phyloP scores from a whole-genome alignment of 2,329 filamentous ascomycete species.

The Cucurbitaria berberidis region DNA sequence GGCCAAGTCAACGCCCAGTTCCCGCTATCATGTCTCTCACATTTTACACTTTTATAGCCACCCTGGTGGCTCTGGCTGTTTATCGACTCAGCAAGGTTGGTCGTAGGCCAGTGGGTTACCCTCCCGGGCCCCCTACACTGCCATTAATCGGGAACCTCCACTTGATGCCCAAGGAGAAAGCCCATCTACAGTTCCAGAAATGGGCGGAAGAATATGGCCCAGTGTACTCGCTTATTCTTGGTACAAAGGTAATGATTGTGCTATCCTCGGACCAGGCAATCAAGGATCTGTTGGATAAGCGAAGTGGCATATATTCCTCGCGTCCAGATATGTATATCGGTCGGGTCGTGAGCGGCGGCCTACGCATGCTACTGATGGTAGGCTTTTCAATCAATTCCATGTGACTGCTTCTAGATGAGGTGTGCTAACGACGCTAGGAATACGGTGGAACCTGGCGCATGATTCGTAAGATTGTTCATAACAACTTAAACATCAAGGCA shows the following conservation, averaged over 20 bases:
- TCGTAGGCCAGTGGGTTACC: slow-evolving; percentile 47
- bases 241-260: slow-evolving; percentile 56
- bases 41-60: background rate
- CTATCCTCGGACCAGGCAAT: slow-evolving; percentile 55
- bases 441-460: slow-evolving; percentile 24
- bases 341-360: slow-evolving; percentile 11
- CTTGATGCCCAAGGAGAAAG: slow-evolving; percentile 52
- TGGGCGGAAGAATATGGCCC: slow-evolving; percentile 61
- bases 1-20: no score
- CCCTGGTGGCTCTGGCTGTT: background rate
- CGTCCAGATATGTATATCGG: slow-evolving; percentile 45
- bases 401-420: background rate
- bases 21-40: no score
- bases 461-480: slow-evolving; percentile 29
- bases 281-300: slow-evolving; percentile 60
- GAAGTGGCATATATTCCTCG: slow-evolving; percentile 58
- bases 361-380: slow-evolving; percentile 23
- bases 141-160: slow-evolving; percentile 61
- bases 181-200: slow-evolving; percentile 57
- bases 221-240: slow-evolving; percentile 59
- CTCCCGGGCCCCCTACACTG: slow-evolving; percentile 59
- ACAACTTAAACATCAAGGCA: slow-evolving; percentile 26
- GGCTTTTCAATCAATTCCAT: background rate
- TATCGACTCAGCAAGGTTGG: slow-evolving; percentile 23
- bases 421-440: slow-evolving; percentile 7